Evolutionary conservation across 495 filamentous ascomycete species (phyloP).

Genomic region (Hamigera avellanea): DNA sequence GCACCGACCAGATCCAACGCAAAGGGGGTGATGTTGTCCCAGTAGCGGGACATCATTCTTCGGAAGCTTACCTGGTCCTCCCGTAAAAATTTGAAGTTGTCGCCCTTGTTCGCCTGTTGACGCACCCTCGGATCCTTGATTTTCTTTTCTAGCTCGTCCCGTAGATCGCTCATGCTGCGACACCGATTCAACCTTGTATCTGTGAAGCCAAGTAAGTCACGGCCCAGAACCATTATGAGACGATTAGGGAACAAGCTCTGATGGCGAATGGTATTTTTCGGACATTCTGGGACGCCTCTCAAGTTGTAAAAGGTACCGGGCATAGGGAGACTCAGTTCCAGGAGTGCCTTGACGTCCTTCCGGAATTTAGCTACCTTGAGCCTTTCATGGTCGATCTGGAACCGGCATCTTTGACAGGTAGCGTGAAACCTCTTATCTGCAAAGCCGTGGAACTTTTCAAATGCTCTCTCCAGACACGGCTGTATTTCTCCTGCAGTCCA

Average conservation of each 20-base stretch:
- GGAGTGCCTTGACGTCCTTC: conserved; percentile 35
- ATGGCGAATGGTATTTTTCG: not conserved
- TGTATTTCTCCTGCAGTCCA: conserved; percentile 48
- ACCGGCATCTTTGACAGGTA: conserved; percentile 35
- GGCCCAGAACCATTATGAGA: conserved; percentile 34
- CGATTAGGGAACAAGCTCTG: conserved; percentile 41
- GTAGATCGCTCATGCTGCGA: conserved; percentile 8
- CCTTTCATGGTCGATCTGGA: conserved; percentile 33
- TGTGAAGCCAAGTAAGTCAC: conserved; percentile 21
- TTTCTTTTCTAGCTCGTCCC: conserved; percentile 8
- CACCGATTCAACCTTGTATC: conserved; percentile 5
- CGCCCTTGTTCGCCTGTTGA: conserved; percentile 9
- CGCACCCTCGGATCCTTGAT: conserved; percentile 4
- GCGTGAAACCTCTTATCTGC: conserved; percentile 47
- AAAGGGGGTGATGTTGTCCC: conserved; percentile 62
- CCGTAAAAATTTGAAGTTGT: not conserved
- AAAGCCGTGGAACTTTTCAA: conserved; percentile 36
- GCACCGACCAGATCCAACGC: conserved; percentile 66
- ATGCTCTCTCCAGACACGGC: conserved; percentile 9
- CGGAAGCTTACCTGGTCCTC: conserved; percentile 43
- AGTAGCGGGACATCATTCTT: conserved; percentile 71
- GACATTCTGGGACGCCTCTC: conserved; percentile 16
- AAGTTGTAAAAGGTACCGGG: conserved; percentile 49
- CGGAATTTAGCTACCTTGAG: conserved; percentile 47
- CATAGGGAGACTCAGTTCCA: conserved; percentile 38